Base-by-base conservation (phyloP, 163 green algal species). In the Scenedesmus sp. region DNA sequence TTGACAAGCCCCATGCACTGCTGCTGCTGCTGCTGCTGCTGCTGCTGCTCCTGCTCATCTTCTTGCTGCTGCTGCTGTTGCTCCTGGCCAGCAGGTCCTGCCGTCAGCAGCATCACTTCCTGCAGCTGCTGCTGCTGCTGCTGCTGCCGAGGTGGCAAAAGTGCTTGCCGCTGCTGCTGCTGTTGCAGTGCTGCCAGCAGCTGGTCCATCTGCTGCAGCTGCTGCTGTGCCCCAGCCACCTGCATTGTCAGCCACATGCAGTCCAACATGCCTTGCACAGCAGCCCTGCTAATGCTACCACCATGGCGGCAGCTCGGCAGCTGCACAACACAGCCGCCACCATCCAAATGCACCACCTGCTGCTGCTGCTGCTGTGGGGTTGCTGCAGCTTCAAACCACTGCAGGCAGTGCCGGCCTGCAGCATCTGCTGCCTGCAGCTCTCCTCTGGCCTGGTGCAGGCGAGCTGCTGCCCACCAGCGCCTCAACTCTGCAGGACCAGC, bases 181-280 rank as follows among this genome's bases (percentile, higher is more conserved):
- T 74, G 67, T 46, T 59, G 46, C 15, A 90, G 85, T 23, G 73
- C 46, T 4, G 18, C 10, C 55, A 66, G 46, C 54, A 76, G 70
- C 56, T 56, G 16, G 1, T 90, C 86, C 55, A 73, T 59, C 52
- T 84, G 54, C 55, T 74, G 67, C 86, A 76, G 86, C 86, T 73
- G 67, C 70, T 84, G 20, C 67, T 70, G 18, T 9, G 86, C 86
- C 9, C 23, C 54, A 56, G 70, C 70, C 46, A 90, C n/a, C 86
- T 90, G 46, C 86, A 85, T 90, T 12, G 10, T 84, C n/a, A 90
- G 67, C 86, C 86, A 90, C 86, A 90, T 90, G 86, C 55, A 46
- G 86, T 67, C 70, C 86, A 85, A 70, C 70, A 57, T 76, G 46
- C 46, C 3, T 3, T 67, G 6, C 16, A 90, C 64, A 20, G 26